Evolutionary conservation across 805 yeast genomes (phyloP).

Genomic region (Starmerella potacharoeniae): DNA sequence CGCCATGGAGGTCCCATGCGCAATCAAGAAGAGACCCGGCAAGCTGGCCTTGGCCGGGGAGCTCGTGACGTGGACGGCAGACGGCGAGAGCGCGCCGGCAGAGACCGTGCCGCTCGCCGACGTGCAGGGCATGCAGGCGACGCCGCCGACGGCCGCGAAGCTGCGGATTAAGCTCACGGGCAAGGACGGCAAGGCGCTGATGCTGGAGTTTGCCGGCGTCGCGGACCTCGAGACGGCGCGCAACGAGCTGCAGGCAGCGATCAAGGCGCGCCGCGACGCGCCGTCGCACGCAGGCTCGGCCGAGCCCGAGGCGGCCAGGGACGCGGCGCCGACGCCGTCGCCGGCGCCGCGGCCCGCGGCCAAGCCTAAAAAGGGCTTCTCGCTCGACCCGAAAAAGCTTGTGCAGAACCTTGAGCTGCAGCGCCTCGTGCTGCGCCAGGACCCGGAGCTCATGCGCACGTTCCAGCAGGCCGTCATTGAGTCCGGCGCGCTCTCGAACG

Average conservation of each 20-base stretch:
- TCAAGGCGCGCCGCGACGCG: constrained; percentile 39
- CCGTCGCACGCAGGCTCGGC: constrained; percentile 41
- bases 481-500: constrained; percentile 52
- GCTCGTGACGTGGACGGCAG: constrained; percentile 15
- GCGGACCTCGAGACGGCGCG: constrained; percentile 52
- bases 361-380: constrained; percentile 17
- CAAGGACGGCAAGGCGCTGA: constrained; percentile 24
- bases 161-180: constrained; percentile 22
- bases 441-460: constrained; percentile 54
- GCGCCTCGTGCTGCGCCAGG: constrained; percentile 60
- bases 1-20: constrained; percentile 9
- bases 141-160: constrained; percentile 28
- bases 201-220: constrained; percentile 58
- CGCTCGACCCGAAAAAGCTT: constrained; percentile 46
- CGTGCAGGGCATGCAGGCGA: constrained; percentile 26
- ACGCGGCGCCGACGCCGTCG: background rate
- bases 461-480: constrained; percentile 86
- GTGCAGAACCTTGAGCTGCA: constrained; percentile 67
- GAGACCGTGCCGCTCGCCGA: constrained; percentile 10
- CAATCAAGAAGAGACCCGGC: constrained; percentile 22
- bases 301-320: constrained; percentile 36
- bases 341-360: background rate
- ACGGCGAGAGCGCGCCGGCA: constrained; percentile 1
- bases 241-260: constrained; percentile 22
- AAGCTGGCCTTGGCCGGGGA: constrained; percentile 8